A percentile compares a stretch with the other conserved stretches of the same genome.
These are phyloP conservation scores for Metschnikowia anglica DNA, from an alignment of 805 yeast genomes.

Conservation along the genomic window DNA sequence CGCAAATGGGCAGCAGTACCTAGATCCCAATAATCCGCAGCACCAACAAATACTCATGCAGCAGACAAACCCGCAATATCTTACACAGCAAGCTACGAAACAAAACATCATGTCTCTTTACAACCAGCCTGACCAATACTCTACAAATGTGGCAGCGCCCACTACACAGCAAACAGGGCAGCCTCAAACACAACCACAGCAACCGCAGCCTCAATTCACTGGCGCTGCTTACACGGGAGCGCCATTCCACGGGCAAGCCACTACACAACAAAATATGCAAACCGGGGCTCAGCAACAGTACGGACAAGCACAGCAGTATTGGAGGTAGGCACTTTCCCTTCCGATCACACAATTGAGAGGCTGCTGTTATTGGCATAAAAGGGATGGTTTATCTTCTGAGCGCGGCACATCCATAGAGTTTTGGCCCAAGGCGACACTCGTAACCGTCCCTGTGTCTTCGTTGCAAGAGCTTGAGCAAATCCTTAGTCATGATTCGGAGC, in stretches of 20 bases:
- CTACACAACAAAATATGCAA: constrained; percentile 2
- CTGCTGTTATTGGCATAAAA: too few species aligned
- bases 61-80: constrained; percentile 28
- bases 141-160: constrained; percentile 52
- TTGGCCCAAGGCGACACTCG: too few species aligned
- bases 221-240: constrained; percentile 1
- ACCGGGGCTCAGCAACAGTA: constrained; percentile 8
- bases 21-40: constrained; percentile 23
- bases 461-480: too few species aligned
- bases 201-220: constrained; percentile 7
- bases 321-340: constrained; percentile 4
- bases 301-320: constrained; percentile 15
- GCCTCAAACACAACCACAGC: constrained; percentile 6
- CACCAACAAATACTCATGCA: constrained; percentile 38
- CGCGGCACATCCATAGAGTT: too few species aligned
- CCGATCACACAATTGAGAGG: too few species aligned
- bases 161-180: constrained; percentile 30
- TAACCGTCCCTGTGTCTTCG: too few species aligned
- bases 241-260: constrained; percentile 1
- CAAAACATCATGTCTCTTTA: constrained; percentile 37
- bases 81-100: constrained; percentile 35
- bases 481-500: too few species aligned
- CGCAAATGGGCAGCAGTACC: constrained; percentile 58
- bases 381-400: too few species aligned
- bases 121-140: constrained; percentile 40